Percentiles rank a stretch among this genome's conserved stretches.
These are phyloP conservation scores for Chlamydomonas reinhardtii DNA, from an alignment of 163 green algal genomes.

Conservation along the genomic window DNA sequence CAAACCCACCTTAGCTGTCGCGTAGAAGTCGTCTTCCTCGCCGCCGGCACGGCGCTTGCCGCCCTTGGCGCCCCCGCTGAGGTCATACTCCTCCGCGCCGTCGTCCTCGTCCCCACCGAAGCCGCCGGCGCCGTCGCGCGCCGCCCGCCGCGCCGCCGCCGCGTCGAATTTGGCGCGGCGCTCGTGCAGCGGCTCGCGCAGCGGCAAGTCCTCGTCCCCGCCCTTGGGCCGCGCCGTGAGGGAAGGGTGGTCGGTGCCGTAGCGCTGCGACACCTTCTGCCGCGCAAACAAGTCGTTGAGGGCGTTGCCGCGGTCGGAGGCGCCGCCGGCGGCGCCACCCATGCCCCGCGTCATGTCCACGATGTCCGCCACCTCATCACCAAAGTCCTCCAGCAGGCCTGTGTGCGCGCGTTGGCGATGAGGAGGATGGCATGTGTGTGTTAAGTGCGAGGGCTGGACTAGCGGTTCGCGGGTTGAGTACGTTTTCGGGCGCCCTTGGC, in stretches of 20 bases:
- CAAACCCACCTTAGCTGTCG: slow-evolving; percentile 63
- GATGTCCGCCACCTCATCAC: slow-evolving; percentile 94
- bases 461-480: too few species aligned
- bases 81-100: slow-evolving; percentile 49
- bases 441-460: too few species aligned
- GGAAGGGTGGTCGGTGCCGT: slow-evolving; percentile 71
- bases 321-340: not conserved
- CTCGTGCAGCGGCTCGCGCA: slow-evolving; percentile 73
- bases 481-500: too few species aligned
- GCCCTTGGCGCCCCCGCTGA: slow-evolving; percentile 9
- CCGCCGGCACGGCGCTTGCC: slow-evolving; percentile 33
- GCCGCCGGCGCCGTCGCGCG: slow-evolving; percentile 48
- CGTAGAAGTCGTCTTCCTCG: slow-evolving; percentile 88
- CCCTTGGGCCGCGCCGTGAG: slow-evolving; percentile 13
- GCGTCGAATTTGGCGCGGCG: slow-evolving; percentile 84
- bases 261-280: slow-evolving; percentile 77
- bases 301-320: not conserved
- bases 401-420: not conserved
- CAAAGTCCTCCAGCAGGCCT: slow-evolving; percentile 92
- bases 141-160: slow-evolving; percentile 60
- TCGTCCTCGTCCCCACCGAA: slow-evolving; percentile 1
- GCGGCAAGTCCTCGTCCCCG: slow-evolving; percentile 60
- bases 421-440: too few species aligned
- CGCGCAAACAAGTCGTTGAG: slow-evolving; percentile 67
- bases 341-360: slow-evolving; percentile 63